phyloP scores from a whole-genome alignment of 2,329 filamentous ascomycete species.

The Colletotrichum sp. region DNA sequence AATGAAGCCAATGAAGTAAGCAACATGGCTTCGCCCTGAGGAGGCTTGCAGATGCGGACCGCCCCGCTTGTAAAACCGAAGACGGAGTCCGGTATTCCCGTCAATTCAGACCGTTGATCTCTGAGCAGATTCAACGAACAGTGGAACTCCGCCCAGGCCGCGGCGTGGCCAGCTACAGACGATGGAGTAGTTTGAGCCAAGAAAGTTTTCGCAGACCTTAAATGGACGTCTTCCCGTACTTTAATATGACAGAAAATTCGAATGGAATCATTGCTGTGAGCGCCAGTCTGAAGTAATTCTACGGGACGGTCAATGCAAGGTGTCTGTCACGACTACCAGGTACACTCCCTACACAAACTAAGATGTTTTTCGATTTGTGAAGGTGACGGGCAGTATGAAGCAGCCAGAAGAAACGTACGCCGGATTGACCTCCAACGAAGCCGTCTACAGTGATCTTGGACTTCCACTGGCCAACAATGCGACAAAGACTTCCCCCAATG shows the following conservation, averaged over 20 bases:
- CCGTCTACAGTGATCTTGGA: neutral
- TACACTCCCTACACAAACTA: neutral
- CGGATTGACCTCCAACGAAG: neutral
- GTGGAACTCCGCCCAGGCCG: neutral
- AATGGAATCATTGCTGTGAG: neutral
- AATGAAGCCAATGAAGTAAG: neutral
- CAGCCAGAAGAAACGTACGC: neutral
- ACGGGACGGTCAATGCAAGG: neutral
- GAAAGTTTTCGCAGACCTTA: neutral
- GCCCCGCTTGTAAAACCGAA: neutral
- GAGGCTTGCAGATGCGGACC: neutral
- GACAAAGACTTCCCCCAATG: neutral
- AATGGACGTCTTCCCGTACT: neutral
- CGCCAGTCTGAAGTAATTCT: neutral
- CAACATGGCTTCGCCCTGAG: neutral
- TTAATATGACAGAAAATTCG: neutral
- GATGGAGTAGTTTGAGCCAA: neutral
- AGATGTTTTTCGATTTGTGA: neutral
- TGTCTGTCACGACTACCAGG: neutral
- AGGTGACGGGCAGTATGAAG: neutral
- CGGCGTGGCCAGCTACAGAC: neutral
- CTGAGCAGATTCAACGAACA: neutral
- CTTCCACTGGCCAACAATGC: neutral
- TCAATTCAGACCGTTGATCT: neutral
- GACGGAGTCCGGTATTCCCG: neutral